Conservation (phyloP, 1,139 yeast genomes). For the Candida sojae region DNA sequence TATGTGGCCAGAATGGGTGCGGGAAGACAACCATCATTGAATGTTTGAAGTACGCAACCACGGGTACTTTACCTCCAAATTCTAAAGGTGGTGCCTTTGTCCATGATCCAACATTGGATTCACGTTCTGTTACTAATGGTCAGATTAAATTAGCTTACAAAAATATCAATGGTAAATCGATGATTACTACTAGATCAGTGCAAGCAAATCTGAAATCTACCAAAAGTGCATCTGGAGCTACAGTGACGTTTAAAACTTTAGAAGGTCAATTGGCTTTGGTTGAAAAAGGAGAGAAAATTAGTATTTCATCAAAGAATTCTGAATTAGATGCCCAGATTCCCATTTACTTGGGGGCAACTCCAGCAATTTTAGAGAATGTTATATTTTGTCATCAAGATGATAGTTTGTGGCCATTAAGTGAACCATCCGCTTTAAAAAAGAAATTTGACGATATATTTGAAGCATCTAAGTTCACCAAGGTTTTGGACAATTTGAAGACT, state of each 20-base stretch:
- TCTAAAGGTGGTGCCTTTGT: conserved; percentile 96
- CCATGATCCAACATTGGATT: conserved; percentile 85
- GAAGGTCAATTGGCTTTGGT: conserved; percentile 84
- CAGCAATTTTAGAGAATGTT: conserved; percentile 86
- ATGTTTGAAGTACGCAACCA: conserved; percentile 89
- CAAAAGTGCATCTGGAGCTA: conserved; percentile 20
- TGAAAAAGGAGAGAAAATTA: conserved; percentile 64
- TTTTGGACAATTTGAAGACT: conserved; percentile 73
- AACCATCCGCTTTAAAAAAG: conserved; percentile 85
- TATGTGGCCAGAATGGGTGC: conserved; percentile 96
- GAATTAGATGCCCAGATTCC: conserved; percentile 88
- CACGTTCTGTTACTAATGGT: conserved; percentile 78
- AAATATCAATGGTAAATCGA: conserved; percentile 69
- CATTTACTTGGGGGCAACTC: conserved; percentile 79
- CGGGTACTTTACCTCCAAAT: conserved; percentile 95
- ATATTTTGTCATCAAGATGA: conserved; percentile 98
- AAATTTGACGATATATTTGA: conserved; percentile 96
- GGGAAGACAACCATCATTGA: conserved; percentile 99
- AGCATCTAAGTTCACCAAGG: conserved; percentile 90
- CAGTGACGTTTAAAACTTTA: conserved; percentile 80
- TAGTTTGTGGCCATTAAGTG: conserved; percentile 93
- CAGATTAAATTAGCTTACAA: conserved; percentile 88
- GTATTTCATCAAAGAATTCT: conserved; percentile 79
- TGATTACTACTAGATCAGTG: conserved; percentile 87
- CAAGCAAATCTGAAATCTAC: conserved; percentile 59